Evolutionary conservation across 2,329 filamentous ascomycete species (phyloP).

Genomic region (Aspergillus aculeatinus): DNA sequence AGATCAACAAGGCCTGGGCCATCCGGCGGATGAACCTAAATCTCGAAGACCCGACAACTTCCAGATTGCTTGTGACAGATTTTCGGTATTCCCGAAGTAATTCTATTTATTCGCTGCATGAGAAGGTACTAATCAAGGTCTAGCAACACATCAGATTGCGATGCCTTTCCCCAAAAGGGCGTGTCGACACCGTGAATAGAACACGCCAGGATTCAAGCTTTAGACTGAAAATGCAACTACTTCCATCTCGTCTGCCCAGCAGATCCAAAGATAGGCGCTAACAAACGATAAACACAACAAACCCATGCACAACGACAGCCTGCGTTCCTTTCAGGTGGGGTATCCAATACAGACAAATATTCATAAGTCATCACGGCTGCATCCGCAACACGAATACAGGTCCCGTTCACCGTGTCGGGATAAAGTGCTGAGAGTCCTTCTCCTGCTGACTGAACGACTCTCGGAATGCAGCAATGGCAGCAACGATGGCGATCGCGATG

Average conservation of each 20-base stretch:
- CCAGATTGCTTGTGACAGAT: no score
- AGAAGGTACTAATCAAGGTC: no score
- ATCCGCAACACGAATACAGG: neutral
- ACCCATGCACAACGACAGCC: neutral
- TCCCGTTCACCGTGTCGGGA: slow-evolving; percentile 45
- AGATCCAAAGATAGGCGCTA: neutral
- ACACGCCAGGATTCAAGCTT: no score
- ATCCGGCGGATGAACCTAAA: no score
- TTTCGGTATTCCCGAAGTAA: no score
- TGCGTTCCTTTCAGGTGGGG: neutral
- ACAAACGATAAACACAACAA: neutral
- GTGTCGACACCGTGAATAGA: no score
- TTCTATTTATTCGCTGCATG: no score
- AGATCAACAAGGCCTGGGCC: no score
- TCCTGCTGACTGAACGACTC: slow-evolving; percentile 68
- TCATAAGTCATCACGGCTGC: neutral
- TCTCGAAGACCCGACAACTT: no score
- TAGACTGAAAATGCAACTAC: neutral
- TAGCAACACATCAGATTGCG: no score
- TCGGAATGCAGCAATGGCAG: slow-evolving; percentile 72
- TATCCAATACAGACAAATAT: neutral
- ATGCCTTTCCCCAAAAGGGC: no score
- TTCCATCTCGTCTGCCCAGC: slow-evolving; percentile 2
- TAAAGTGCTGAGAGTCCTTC: slow-evolving; percentile 66
- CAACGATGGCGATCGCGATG: slow-evolving; percentile 72